These are phyloP conservation scores for Heterobasidion occidentale DNA, from an alignment of 1,284 basidiomycete genomes.

Conservation along the genomic window DNA sequence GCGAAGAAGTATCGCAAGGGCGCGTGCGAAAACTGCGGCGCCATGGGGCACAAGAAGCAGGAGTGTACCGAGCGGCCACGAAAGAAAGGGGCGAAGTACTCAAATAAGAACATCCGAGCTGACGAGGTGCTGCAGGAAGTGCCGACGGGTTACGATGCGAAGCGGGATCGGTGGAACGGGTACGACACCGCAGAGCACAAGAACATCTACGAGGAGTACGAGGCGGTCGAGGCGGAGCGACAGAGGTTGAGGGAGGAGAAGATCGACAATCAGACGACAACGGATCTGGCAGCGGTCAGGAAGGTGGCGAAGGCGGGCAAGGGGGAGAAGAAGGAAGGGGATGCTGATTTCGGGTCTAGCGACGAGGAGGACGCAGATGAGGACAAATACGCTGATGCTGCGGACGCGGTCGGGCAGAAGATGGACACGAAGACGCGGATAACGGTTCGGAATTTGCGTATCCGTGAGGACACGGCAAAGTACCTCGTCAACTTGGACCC, in stretches of 20 bases:
- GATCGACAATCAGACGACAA: constrained; percentile 93
- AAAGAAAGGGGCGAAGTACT: constrained; percentile 93
- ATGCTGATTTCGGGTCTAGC: constrained; percentile 93
- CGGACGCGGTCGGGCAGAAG: constrained; percentile 96
- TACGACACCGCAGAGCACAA: constrained; percentile 89
- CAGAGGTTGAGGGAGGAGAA: constrained; percentile 91
- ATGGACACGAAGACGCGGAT: constrained; percentile 97
- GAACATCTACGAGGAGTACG: constrained; percentile 88
- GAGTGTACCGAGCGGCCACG: constrained; percentile 97
- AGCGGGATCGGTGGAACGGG: constrained; percentile 98
- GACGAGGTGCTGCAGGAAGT: constrained; percentile 88
- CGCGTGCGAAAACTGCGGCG: constrained; percentile 98
- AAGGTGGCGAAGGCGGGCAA: constrained; percentile 58
- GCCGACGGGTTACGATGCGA: constrained; percentile 84
- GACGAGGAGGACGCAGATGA: constrained; percentile 94
- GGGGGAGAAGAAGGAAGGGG: constrained; percentile 53
- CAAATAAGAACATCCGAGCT: constrained; percentile 82
- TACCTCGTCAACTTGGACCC: constrained; percentile 97
- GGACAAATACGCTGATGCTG: constrained; percentile 95
- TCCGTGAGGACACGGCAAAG: constrained; percentile 98
- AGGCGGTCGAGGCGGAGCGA: constrained; percentile 86
- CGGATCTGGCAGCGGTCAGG: constrained; percentile 62
- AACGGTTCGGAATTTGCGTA: constrained; percentile 96
- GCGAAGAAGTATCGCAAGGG: constrained; percentile 97
- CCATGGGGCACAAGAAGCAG: constrained; percentile 85